Percentiles rank a stretch among this genome's conserved stretches.
These are phyloP conservation scores for Pseudopithomyces chartarum DNA, from an alignment of 2,329 filamentous ascomycete genomes.

Conservation along the genomic window DNA sequence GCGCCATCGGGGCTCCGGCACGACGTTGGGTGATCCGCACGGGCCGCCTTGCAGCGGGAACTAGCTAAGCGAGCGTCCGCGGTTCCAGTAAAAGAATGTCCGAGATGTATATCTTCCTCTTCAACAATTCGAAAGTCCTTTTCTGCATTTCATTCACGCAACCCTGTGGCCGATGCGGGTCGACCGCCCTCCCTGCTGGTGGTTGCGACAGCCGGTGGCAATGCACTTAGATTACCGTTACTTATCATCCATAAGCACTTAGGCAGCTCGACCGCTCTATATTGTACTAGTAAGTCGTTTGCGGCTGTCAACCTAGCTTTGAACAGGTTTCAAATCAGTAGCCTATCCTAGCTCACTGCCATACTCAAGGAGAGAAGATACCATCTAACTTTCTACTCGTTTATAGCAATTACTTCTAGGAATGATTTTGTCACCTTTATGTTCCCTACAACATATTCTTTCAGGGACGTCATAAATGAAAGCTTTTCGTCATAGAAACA, in stretches of 20 bases:
- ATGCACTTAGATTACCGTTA: slow-evolving; percentile 4
- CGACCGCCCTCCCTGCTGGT: too few species aligned
- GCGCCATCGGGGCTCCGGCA: slow-evolving; percentile 13
- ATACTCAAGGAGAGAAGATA: slow-evolving; percentile 2
- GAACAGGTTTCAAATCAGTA: background rate
- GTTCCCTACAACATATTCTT: slow-evolving; percentile 1
- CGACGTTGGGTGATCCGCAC: slow-evolving; percentile 8
- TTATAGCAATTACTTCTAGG: background rate
- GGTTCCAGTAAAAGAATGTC: slow-evolving; percentile 16
- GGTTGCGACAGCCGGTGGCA: background rate
- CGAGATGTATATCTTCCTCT: slow-evolving; percentile 14
- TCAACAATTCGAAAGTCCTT: slow-evolving; percentile 4
- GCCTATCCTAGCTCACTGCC: slow-evolving; percentile 2
- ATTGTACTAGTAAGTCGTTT: slow-evolving; percentile 2
- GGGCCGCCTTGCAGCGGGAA: slow-evolving; percentile 14
- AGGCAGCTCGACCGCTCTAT: background rate
- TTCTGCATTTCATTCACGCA: too few species aligned
- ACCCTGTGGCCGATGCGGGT: background rate
- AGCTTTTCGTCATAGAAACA: slow-evolving; percentile 2
- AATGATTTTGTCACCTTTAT: slow-evolving; percentile 1
- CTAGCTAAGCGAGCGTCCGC: slow-evolving; percentile 10
- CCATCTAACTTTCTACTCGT: background rate
- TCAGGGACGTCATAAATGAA: background rate
- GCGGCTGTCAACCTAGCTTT: background rate
- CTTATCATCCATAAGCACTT: slow-evolving; percentile 3